Conservation (phyloP, 441 rosid species). For the Euphorbia schlechtendalii region DNA sequence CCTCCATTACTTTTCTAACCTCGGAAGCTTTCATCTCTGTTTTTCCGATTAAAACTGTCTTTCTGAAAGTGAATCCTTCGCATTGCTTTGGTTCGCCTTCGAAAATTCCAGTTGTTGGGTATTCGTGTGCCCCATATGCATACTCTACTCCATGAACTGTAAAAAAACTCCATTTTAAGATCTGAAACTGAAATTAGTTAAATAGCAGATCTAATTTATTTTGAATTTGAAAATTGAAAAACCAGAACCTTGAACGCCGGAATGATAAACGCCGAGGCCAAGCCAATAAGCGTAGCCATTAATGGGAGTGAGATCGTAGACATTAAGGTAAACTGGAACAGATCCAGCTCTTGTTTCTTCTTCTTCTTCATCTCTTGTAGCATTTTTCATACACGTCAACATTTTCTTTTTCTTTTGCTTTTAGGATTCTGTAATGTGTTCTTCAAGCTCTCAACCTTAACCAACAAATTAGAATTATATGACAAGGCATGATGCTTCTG, state of each 20-base stretch:
- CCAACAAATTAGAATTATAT: constrained; percentile 4
- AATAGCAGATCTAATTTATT: neutral
- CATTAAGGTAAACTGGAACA: constrained; percentile 82
- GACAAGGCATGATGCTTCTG: constrained; percentile 1
- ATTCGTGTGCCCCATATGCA: constrained; percentile 95
- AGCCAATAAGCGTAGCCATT: constrained; percentile 97
- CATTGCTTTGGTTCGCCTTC: constrained; percentile 88
- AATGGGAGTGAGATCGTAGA: constrained; percentile 87
- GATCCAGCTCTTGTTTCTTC: constrained; percentile 46
- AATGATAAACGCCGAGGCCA: constrained; percentile 94
- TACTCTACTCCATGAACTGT: constrained; percentile 89
- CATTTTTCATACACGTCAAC: constrained; percentile 63
- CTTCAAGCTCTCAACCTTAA: neutral
- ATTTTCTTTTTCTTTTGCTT: neutral
- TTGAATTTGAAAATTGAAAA: constrained; percentile 8
- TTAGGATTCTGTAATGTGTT: neutral
- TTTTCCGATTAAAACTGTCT: constrained; percentile 77
- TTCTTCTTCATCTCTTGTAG: constrained; percentile 14
- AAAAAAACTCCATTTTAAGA: constrained; percentile 4
- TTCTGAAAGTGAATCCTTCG: constrained; percentile 82
- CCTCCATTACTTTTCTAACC: constrained; percentile 77
- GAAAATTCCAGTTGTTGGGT: constrained; percentile 83
- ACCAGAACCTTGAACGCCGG: constrained; percentile 99
- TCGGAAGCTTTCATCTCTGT: constrained; percentile 61
- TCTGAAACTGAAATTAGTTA: no score